Evolutionary conservation across 2,329 filamentous ascomycete species (phyloP).

Genomic region (Anisogramma anomala): DNA sequence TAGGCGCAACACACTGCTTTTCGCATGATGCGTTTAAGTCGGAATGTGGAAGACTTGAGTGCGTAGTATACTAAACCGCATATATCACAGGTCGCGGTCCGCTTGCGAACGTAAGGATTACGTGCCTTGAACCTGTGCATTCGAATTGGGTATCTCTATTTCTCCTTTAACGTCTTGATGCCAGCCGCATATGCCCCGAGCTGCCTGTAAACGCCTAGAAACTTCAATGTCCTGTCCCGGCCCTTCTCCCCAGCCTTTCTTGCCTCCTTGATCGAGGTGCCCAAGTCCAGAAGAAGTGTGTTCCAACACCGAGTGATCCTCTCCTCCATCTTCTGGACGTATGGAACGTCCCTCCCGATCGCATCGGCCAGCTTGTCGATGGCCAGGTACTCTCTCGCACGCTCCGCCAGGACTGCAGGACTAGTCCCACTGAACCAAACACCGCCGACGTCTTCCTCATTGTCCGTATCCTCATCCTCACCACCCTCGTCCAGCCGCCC

Average conservation of each 20-base stretch:
- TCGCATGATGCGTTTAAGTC: too few relatives aligned
- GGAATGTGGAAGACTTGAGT: too few relatives aligned
- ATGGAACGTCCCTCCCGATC: slow-evolving; percentile 36
- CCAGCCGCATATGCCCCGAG: slow-evolving; percentile 42
- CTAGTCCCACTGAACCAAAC: slow-evolving; percentile 31
- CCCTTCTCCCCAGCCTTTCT: slow-evolving; percentile 32
- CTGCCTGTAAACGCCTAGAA: slow-evolving; percentile 41
- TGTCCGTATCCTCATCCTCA: slow-evolving; percentile 20
- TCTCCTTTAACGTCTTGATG: slow-evolving; percentile 36
- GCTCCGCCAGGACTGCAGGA: slow-evolving; percentile 32
- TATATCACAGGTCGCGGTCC: slow-evolving; percentile 3
- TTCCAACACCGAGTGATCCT: slow-evolving; percentile 42
- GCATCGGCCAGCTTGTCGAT: slow-evolving; percentile 31
- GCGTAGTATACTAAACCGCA: not conserved
- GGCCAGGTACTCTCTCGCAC: slow-evolving; percentile 35
- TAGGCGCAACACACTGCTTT: too few relatives aligned
- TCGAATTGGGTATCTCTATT: slow-evolving; percentile 13
- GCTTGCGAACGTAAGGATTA: not conserved
- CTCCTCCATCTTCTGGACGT: slow-evolving; percentile 41
- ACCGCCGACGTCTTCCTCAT: slow-evolving; percentile 21
- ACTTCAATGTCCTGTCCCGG: slow-evolving; percentile 36
- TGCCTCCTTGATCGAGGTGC: slow-evolving; percentile 34
- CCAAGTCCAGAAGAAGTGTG: slow-evolving; percentile 44
- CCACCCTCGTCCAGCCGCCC: slow-evolving; percentile 33
- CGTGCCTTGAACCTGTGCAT: too few relatives aligned